Evolutionary conservation across 805 yeast species (phyloP), one percentile per base, ranked within the genome.

Genomic region (Suhomyces kilbournensis): DNA sequence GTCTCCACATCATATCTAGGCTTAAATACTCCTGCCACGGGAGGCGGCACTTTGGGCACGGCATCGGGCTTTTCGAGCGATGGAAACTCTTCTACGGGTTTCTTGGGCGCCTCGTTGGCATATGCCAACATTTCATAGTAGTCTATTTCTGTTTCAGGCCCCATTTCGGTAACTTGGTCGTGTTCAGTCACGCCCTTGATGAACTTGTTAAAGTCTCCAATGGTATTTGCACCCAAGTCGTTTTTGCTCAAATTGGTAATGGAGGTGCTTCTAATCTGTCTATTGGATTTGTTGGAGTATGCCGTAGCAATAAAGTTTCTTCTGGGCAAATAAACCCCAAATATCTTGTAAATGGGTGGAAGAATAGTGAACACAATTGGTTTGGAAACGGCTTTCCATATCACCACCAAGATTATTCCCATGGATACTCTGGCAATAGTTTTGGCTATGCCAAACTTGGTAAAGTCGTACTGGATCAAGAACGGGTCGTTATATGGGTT

Each of bases 381-480:
- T 66, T 90, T 91, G 53, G 92, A 79, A 2, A 83, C 46, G 1
- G 80, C 69, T 56, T 92, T 87, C 98, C 98, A 93, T 3, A 78
- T 50, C 1, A 83, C 79, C 26, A 93, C 86, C 5, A 78, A 53
- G 0, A 64, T 56, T 0, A 90, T 79, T 6, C 97, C 97, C 8
- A 88, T 46, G 0, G 78, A 28, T 3, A 87, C 67, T 49, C 97
- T 70, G 7, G 77, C 49, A 0, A 73, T 26, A 0, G 81, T 62
- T 30, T 71, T 70, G 8, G 68, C 8, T 1, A 77, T 1, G 0
- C 88, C 87, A 14, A 78, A 50, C 23, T 72, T 60, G n/a, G 60
- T 62, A 55, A 57, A 75, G 30, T 70, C 63, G 56, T 70, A 83
- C 2, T 78, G 79, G 2, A 81, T 63, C 15, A 75, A 65, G 15